Evolutionary conservation across 257 asterid species (phyloP), one percentile per base, ranked within the genome.

Genomic region (Fraxinus excelsior): DNA sequence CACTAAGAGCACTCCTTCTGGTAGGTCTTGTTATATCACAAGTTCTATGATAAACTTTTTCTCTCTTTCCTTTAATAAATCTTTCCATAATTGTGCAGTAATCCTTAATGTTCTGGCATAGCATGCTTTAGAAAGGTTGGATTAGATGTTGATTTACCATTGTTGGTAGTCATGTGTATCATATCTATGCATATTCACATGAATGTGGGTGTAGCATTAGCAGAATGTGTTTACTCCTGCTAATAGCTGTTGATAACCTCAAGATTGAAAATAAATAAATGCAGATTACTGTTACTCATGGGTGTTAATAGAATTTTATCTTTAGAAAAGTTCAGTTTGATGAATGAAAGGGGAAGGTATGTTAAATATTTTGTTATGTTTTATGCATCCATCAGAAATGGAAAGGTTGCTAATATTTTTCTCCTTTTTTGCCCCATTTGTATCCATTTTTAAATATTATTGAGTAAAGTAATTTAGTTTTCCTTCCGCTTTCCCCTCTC

Each of bases 1-100:
- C 97, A 67, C 90, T 95, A 29, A 86, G 98, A 86, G 86, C 97
- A 67, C 88, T 95, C 73, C 96, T 95, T 70, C 92, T 95, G 58
- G 99, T 95, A 88, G 84, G 93, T 90, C 87, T 78, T 74, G 73
- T 51, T 25, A 56, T 73, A 70, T 74, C 78, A 72, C 71, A 73
- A 79, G 76, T 71, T 67, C 42, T 73, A 68, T 38, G 26, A 9
- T 70, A 38, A 35, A 72, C 72, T 23, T 70, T 62, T 29, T 74
- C 70, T 46, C 42, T 64, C 58, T 68, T 67, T 73, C 49, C 19
- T 71, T 68, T 38, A 32, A 10, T 46, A 31, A 25, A 60, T 42
- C 23, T 44, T 68, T 76, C 62, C 13, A 25, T 62, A 37, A 58
- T 67, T 74, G 70, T 28, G 44, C 31, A 40, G 60, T 65, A 19